Percentiles rank a stretch among this genome's conserved stretches.
These are phyloP conservation scores for Metschnikowia kunwiensis DNA, from an alignment of 805 yeast genomes.

Conservation along the genomic window DNA sequence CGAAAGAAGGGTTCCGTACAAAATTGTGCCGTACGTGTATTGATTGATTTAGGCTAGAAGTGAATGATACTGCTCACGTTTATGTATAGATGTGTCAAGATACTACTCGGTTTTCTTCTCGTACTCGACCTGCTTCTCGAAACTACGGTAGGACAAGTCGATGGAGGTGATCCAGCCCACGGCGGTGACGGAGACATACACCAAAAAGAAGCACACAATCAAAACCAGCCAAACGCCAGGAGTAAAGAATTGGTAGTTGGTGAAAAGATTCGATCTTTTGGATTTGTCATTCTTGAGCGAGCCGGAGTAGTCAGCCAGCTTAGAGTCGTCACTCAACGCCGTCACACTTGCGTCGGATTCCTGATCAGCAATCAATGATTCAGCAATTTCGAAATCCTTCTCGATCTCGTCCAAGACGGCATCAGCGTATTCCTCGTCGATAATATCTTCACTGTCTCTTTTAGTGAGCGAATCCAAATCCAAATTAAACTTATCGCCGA, in stretches of 20 bases:
- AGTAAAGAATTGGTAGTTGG: conserved; percentile 66
- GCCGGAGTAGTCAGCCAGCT: conserved; percentile 4
- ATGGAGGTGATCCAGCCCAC: conserved; percentile 68
- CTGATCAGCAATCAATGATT: conserved; percentile 29
- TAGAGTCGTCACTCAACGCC: conserved; percentile 19
- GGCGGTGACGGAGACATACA: conserved; percentile 57
- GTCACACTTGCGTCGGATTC: conserved; percentile 23
- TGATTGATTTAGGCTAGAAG: conserved; percentile 22
- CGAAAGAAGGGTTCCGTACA: conserved; percentile 76
- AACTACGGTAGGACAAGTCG: conserved; percentile 76
- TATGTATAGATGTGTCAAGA: too few species aligned
- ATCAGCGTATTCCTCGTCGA: conserved; percentile 5
- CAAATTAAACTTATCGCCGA: conserved; percentile 25
- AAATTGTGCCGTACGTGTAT: conserved; percentile 85
- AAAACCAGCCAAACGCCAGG: conserved; percentile 79
- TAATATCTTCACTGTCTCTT: conserved; percentile 15
- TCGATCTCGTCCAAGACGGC: conserved; percentile 21
- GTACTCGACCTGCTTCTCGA: conserved; percentile 63
- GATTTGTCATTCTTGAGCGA: conserved; percentile 5
- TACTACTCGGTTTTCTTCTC: conserved; percentile 45
- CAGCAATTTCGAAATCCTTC: conserved; percentile 32
- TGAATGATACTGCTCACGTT: not conserved
- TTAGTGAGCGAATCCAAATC: conserved; percentile 21
- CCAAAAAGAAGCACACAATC: conserved; percentile 59
- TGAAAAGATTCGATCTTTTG: conserved; percentile 46